Evolutionary conservation across 495 filamentous ascomycete species (phyloP).

Genomic region (Penicillium arizonense): DNA sequence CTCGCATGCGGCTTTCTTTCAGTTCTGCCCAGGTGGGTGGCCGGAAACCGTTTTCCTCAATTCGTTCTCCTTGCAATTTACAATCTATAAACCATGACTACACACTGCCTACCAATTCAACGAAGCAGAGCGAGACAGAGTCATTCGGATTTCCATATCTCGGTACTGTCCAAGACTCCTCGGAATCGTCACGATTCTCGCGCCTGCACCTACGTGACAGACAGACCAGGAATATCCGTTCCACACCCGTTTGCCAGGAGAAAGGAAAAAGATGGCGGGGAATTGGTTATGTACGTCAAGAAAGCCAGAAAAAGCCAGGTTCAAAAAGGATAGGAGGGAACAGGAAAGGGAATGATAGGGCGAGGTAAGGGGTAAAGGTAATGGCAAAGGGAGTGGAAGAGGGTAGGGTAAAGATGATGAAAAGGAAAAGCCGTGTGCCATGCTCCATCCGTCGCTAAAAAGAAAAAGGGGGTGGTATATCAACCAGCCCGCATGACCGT

Average conservation of each 20-base stretch:
- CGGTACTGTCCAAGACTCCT: constrained; percentile 13
- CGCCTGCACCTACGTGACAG: constrained; percentile 12
- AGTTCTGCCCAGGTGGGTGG: no score
- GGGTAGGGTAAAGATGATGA: background rate
- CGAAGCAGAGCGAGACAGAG: constrained; percentile 9
- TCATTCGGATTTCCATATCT: constrained; percentile 19
- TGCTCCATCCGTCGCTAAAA: constrained; percentile 35
- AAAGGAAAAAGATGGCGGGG: background rate
- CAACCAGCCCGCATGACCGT: constrained; percentile 6
- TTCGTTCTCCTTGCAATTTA: background rate
- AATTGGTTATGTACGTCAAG: constrained; percentile 22
- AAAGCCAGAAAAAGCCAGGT: background rate
- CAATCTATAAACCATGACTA: background rate
- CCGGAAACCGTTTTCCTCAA: no score
- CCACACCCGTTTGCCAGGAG: background rate
- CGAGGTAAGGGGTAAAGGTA: background rate
- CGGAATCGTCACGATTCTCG: constrained; percentile 12
- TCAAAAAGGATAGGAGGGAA: background rate
- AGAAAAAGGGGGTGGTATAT: constrained; percentile 13
- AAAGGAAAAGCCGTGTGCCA: constrained; percentile 20
- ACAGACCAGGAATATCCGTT: constrained; percentile 8
- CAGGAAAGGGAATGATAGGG: background rate
- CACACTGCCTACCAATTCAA: background rate
- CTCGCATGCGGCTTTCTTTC: background rate
- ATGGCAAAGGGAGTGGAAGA: no score